These are phyloP conservation scores for Papilionanthe hybrid DNA, from an alignment of 116 monocot species.

Conservation along the genomic window DNA sequence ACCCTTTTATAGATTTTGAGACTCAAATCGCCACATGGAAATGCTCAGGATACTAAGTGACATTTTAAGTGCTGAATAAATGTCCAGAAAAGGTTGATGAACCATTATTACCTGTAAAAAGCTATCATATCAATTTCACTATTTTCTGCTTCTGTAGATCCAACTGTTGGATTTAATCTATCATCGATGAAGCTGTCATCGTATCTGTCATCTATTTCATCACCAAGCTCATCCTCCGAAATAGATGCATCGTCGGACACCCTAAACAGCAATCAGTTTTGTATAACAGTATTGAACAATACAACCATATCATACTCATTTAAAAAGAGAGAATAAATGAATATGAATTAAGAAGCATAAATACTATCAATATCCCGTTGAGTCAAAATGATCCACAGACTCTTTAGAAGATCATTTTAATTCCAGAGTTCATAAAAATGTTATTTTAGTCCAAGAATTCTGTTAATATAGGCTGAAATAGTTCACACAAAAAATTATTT, in stretches of 20 bases:
- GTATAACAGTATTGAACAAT: not conserved
- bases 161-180: constrained; percentile 37
- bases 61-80: not conserved
- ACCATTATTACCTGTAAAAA: constrained; percentile 71
- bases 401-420: too few relatives aligned
- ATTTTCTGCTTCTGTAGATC: constrained; percentile 41
- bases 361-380: not conserved
- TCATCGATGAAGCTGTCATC: constrained; percentile 96
- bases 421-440: too few relatives aligned
- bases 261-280: constrained; percentile 29
- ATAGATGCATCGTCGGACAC: constrained; percentile 69
- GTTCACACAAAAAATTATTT: too few relatives aligned
- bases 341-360: not conserved
- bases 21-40: too few relatives aligned
- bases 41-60: too few relatives aligned
- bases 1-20: too few relatives aligned
- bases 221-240: constrained; percentile 72
- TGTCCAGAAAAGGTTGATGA: not conserved
- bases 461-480: too few relatives aligned
- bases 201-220: constrained; percentile 49
- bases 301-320: not conserved
- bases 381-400: too few relatives aligned
- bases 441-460: too few relatives aligned
- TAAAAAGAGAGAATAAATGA: not conserved
- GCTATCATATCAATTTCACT: constrained; percentile 69